Evolutionary conservation across 148 eudicot species (phyloP).

Genomic region (Amaranthus hypochondriacus): DNA sequence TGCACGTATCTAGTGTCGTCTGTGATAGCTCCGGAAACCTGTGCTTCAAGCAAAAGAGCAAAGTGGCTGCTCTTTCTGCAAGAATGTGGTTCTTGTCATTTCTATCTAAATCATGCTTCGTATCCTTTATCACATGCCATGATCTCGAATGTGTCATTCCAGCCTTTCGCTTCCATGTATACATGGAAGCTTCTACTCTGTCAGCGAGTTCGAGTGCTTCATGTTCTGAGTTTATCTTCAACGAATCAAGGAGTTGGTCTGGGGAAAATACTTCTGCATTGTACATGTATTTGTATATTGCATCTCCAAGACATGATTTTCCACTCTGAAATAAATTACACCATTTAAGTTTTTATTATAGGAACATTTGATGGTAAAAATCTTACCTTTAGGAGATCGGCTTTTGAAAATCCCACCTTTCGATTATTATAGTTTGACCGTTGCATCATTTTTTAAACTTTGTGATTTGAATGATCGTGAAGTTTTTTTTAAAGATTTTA

Average conservation of each 20-base stretch:
- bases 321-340: slow-evolving; percentile 51
- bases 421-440: no score
- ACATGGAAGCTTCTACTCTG: slow-evolving; percentile 75
- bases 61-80: slow-evolving; percentile 67
- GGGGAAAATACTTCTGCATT: slow-evolving; percentile 64
- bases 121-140: slow-evolving; percentile 71
- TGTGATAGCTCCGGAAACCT: slow-evolving; percentile 89
- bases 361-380: not conserved
- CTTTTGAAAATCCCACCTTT: no score
- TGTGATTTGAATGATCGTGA: no score
- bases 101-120: slow-evolving; percentile 51
- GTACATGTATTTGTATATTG: slow-evolving; percentile 67
- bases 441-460: no score
- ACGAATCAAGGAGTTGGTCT: slow-evolving; percentile 58
- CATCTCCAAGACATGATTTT: slow-evolving; percentile 74
- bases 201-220: slow-evolving; percentile 95
- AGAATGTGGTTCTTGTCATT: slow-evolving; percentile 69
- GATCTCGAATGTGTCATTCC: slow-evolving; percentile 62
- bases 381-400: no score
- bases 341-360: not conserved
- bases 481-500: no score
- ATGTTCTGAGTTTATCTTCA: slow-evolving; percentile 71
- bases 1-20: slow-evolving; percentile 85
- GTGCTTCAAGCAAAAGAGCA: slow-evolving; percentile 74
- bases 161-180: slow-evolving; percentile 82